phyloP scores from a whole-genome alignment of 2,329 filamentous ascomycete species.

The Cladosporium sp. region DNA sequence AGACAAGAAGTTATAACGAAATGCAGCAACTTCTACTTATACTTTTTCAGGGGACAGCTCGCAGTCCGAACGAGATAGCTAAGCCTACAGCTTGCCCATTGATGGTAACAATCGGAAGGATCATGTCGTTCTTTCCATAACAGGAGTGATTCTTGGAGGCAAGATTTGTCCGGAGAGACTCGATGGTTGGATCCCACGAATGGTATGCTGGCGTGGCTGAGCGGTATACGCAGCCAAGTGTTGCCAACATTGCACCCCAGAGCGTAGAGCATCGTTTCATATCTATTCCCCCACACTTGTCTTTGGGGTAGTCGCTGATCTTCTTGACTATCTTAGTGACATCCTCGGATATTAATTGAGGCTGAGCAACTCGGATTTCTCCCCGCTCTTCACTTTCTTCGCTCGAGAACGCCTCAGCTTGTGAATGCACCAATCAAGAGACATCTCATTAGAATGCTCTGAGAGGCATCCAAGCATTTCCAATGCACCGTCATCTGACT shows the following conservation, averaged over 20 bases:
- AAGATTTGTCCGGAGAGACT: neutral
- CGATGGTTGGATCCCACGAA: constrained; percentile 2
- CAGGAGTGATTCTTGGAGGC: constrained; percentile 3
- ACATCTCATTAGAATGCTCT: too few species aligned
- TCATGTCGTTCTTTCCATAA: constrained; percentile 1
- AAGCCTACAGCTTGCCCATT: neutral
- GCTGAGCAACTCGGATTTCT: too few species aligned
- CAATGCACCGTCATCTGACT: too few species aligned
- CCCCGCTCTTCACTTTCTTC: too few species aligned
- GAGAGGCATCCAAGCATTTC: too few species aligned
- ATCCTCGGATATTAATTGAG: too few species aligned
- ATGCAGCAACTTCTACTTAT: neutral
- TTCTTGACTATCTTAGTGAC: too few species aligned
- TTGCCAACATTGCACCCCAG: neutral
- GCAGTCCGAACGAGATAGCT: neutral
- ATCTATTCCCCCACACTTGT: too few species aligned
- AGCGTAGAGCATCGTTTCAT: too few species aligned
- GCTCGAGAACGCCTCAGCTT: too few species aligned
- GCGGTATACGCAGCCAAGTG: neutral
- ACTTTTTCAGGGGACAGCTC: neutral
- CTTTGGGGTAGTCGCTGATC: too few species aligned
- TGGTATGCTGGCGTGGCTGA: neutral
- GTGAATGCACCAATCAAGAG: too few species aligned
- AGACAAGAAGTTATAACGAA: neutral
- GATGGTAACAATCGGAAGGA: neutral